Evolutionary conservation across 805 yeast species (phyloP), one percentile per base, ranked within the genome.

Genomic region (Starmerella riodocensis): DNA sequence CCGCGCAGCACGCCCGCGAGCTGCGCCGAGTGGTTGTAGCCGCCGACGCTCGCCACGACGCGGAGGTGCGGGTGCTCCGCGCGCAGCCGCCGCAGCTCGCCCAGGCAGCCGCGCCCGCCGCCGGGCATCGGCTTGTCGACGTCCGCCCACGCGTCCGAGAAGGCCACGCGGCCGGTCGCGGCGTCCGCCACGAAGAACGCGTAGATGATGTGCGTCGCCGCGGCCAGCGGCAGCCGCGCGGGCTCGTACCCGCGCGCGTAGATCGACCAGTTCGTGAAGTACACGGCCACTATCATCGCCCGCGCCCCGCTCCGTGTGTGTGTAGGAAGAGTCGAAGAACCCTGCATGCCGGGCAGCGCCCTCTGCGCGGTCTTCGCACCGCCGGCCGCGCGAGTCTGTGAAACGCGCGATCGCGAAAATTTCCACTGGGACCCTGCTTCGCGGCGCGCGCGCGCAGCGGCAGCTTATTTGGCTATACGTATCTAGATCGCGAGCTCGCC

Each of bases 1-100:
- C 70, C 66, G 0, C 63, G 55, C 28, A 56, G 53, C 4, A 67
- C 66, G 1, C 57, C 59, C 0, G 74, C 63, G 29, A 85, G 76
- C 11, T 62, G 60, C 0, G 61, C 59, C 14, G 71, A 54, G 46
- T 62, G 66, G 0, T 76, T 65, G 76, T 77, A 74, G 0, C 98
- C 98, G 4, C 98, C 98, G 41, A 88, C 69, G 0, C 94, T 77
- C 69, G 85, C 66, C 3, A 74, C 62, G 0, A 76, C 63, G 45
- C 75, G 73, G 24, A 84, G 53, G 12, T 37, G 36, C 24, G 34
- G 42, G 26, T 66, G 53, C 8, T 64, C 56, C 40, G 61, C 37
- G 32, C 45, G 34, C 27, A 53, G 49, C 47, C 78, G 41, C 38
- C 56, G 61, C 25, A 77, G 56, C 50, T 69, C 69, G 42, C 71